A percentile compares a stretch with the other conserved stretches of the same genome.
Evolutionary conservation across 2,329 filamentous ascomycete species (phyloP).

Genomic region (Botrytis paeoniae): DNA sequence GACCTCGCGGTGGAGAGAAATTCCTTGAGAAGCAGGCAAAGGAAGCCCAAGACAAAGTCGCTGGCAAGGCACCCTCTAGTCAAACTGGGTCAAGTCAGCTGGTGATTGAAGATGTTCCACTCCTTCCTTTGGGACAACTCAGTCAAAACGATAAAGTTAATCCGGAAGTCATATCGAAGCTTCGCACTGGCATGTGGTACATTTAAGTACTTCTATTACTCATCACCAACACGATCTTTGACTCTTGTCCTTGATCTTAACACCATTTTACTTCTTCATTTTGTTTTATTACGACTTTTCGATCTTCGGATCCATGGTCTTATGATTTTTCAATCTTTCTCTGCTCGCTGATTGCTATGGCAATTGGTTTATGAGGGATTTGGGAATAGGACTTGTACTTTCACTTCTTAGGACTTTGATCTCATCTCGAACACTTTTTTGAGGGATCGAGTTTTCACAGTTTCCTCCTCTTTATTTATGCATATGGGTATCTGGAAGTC

Average conservation of each 20-base stretch:
- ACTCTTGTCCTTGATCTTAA: conserved; percentile 25
- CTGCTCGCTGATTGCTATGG: background rate
- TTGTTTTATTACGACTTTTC: conserved; percentile 26
- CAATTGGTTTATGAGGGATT: background rate
- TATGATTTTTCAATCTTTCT: background rate
- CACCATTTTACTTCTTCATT: conserved; percentile 24
- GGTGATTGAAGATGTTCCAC: conserved; percentile 27
- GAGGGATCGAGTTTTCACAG: background rate
- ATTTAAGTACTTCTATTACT: conserved; percentile 28
- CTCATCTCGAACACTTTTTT: background rate
- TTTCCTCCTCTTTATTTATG: background rate
- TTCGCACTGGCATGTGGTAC: conserved; percentile 38
- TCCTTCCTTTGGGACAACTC: conserved; percentile 31
- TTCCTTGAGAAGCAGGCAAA: conserved; percentile 35
- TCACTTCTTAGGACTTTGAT: conserved; percentile 27
- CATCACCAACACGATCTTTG: conserved; percentile 20
- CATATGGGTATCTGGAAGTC: background rate
- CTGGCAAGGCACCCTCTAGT: conserved; percentile 23
- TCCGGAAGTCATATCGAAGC: conserved; percentile 20
- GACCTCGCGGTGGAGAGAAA: conserved; percentile 46
- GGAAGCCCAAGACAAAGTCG: conserved; percentile 24
- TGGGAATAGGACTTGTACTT: conserved; percentile 23
- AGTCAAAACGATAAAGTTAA: conserved; percentile 18
- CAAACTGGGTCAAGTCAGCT: conserved; percentile 25
- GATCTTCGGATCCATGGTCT: conserved; percentile 26